Conservation (phyloP, 352 stramenopile species). For the Halophytophthora batemanensis region DNA sequence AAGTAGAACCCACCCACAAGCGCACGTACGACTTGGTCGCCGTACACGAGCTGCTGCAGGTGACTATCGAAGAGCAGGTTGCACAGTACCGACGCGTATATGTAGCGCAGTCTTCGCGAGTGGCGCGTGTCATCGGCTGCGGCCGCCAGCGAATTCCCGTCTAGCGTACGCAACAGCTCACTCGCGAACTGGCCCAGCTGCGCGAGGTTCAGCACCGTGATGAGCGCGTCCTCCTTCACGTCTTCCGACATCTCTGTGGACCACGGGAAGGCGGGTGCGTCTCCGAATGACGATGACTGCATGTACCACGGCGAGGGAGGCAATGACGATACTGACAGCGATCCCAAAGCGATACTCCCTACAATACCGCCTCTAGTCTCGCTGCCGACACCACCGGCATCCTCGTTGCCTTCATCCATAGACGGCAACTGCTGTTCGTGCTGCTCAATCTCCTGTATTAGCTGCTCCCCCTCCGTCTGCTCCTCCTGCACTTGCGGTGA, state of each 20-base stretch:
- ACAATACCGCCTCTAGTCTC: neutral
- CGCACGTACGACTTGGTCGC: conserved; percentile 46
- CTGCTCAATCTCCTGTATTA: neutral
- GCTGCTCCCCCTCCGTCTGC: neutral
- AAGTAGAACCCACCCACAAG: conserved; percentile 61
- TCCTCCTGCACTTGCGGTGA: neutral
- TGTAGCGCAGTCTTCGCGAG: conserved; percentile 49
- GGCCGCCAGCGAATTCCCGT: conserved; percentile 47
- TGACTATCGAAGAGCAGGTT: conserved; percentile 70
- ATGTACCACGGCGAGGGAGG: conserved; percentile 18
- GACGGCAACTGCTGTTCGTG: conserved; percentile 5
- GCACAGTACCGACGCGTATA: conserved; percentile 58
- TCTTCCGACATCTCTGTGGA: conserved; percentile 36
- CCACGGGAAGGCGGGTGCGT: conserved; percentile 19
- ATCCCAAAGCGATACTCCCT: conserved; percentile 3
- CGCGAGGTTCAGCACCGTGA: conserved; percentile 66
- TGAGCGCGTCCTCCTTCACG: conserved; percentile 59
- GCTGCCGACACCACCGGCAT: neutral
- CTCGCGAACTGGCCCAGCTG: conserved; percentile 39
- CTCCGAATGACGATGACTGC: conserved; percentile 2
- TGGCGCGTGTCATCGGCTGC: conserved; percentile 35
- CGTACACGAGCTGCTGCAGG: conserved; percentile 62
- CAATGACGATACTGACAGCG: neutral
- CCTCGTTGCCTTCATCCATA: conserved; percentile 8
- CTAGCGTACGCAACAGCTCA: conserved; percentile 52